Evolutionary conservation across 148 eudicot species (phyloP).

Genomic region (Linanthus parryae): DNA sequence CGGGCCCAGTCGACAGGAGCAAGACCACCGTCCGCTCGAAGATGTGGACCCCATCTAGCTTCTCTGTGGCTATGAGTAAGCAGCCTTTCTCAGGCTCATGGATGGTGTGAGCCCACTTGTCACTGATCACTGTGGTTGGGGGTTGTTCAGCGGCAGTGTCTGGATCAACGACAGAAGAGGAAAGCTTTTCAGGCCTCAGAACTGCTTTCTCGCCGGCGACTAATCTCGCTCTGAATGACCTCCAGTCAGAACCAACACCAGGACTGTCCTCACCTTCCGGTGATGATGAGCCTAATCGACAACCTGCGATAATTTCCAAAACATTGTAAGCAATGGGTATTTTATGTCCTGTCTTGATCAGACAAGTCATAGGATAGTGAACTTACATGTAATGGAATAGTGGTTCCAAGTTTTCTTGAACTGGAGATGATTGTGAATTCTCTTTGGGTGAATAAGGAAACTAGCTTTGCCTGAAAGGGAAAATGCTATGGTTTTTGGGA

Average conservation of each 20-base stretch:
- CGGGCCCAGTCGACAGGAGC: slow-evolving; percentile 61
- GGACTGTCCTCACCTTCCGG: slow-evolving; percentile 38
- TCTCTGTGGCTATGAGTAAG: slow-evolving; percentile 73
- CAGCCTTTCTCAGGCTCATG: slow-evolving; percentile 85
- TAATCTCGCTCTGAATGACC: slow-evolving; percentile 78
- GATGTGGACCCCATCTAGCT: slow-evolving; percentile 93
- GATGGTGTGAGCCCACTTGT: slow-evolving; percentile 78
- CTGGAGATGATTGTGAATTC: slow-evolving; percentile 12
- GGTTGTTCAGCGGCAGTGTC: slow-evolving; percentile 17
- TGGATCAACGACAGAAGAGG: slow-evolving; percentile 8
- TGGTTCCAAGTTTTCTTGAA: slow-evolving; percentile 22
- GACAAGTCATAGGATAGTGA: too few species aligned
- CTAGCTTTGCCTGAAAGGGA: slow-evolving; percentile 27
- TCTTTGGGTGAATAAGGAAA: slow-evolving; percentile 20
- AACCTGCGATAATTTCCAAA: slow-evolving; percentile 23
- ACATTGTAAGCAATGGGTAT: not conserved
- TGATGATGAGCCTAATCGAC: slow-evolving; percentile 41
- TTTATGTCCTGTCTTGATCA: not conserved
- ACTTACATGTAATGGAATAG: slow-evolving; percentile 46
- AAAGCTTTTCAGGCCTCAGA: slow-evolving; percentile 17
- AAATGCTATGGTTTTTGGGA: slow-evolving; percentile 35
- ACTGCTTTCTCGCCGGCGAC: slow-evolving; percentile 52
- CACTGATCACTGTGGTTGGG: slow-evolving; percentile 20
- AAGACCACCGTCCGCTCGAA: slow-evolving; percentile 81
- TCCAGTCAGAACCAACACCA: slow-evolving; percentile 50